These are phyloP conservation scores for Saccharomycopsis microspora DNA, from an alignment of 805 yeast genomes.

Conservation along the genomic window DNA sequence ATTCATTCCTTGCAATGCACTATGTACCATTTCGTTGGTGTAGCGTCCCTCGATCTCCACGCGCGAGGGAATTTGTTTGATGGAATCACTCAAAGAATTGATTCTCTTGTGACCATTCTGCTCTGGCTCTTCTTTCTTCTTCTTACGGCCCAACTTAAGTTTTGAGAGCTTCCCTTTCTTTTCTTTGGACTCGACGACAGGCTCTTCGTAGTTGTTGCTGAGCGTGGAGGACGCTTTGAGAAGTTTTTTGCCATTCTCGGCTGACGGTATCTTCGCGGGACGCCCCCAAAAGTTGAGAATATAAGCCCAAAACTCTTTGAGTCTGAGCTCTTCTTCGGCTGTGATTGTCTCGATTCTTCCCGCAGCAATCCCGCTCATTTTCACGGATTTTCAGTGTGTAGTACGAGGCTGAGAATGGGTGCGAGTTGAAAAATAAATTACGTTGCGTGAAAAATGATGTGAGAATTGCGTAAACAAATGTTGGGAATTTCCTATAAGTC, in stretches of 20 bases:
- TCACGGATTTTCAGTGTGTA: too few species aligned
- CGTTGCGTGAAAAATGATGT: too few species aligned
- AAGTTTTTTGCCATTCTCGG: slow-evolving; percentile 12
- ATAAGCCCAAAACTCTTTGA: slow-evolving; percentile 66
- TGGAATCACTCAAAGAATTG: slow-evolving; percentile 12
- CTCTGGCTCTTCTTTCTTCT: slow-evolving; percentile 6
- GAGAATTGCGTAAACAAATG: too few species aligned
- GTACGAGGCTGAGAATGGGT: too few species aligned
- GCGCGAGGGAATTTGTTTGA: slow-evolving; percentile 16
- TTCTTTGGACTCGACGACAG: neutral
- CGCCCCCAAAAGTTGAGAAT: slow-evolving; percentile 48
- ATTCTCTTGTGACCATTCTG: slow-evolving; percentile 3
- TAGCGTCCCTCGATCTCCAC: slow-evolving; percentile 23
- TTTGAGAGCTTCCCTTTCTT: slow-evolving; percentile 12
- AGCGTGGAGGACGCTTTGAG: slow-evolving; percentile 3
- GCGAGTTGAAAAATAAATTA: too few species aligned
- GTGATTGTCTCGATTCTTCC: slow-evolving; percentile 38
- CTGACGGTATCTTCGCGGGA: slow-evolving; percentile 24
- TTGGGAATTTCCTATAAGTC: too few species aligned
- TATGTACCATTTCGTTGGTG: slow-evolving; percentile 32
- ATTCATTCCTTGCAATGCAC: slow-evolving; percentile 38
- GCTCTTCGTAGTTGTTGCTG: neutral
- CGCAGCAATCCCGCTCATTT: slow-evolving; percentile 18
- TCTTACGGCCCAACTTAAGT: slow-evolving; percentile 4
- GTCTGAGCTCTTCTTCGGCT: slow-evolving; percentile 45